Percentiles rank a stretch among this genome's conserved stretches.
These are phyloP conservation scores for Quercus mongolica DNA, from an alignment of 306 rosid genomes.

Conservation along the genomic window DNA sequence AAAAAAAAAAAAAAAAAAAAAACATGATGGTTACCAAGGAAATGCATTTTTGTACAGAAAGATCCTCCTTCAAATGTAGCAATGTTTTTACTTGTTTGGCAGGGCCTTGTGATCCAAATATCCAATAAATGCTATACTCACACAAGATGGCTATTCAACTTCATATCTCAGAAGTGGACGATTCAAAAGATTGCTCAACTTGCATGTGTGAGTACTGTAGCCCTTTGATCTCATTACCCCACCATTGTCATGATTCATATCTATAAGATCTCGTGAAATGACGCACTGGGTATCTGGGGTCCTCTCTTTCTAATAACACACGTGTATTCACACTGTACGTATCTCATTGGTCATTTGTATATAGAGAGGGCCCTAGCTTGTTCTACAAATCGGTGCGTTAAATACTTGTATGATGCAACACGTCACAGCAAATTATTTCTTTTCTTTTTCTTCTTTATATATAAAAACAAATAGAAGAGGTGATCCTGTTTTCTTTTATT, in stretches of 20 bases:
- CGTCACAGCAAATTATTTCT: background rate
- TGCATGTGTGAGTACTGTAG: background rate
- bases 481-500: background rate
- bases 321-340: background rate
- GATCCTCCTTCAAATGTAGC: too few species aligned
- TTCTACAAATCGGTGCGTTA: background rate
- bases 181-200: background rate
- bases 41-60: too few species aligned
- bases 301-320: background rate
- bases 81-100: too few species aligned
- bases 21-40: too few species aligned
- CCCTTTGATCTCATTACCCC: background rate
- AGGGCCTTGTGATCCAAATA: too few species aligned
- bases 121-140: background rate
- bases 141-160: background rate
- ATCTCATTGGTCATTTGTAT: background rate
- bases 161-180: constrained; percentile 3
- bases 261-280: constrained; percentile 19
- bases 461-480: background rate
- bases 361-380: background rate
- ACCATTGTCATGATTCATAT: background rate
- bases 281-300: background rate
- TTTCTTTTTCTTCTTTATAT: background rate
- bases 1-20: too few species aligned
- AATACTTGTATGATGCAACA: background rate